Base-by-base conservation (phyloP, 345 rosid species). In the Citrus sp. region DNA sequence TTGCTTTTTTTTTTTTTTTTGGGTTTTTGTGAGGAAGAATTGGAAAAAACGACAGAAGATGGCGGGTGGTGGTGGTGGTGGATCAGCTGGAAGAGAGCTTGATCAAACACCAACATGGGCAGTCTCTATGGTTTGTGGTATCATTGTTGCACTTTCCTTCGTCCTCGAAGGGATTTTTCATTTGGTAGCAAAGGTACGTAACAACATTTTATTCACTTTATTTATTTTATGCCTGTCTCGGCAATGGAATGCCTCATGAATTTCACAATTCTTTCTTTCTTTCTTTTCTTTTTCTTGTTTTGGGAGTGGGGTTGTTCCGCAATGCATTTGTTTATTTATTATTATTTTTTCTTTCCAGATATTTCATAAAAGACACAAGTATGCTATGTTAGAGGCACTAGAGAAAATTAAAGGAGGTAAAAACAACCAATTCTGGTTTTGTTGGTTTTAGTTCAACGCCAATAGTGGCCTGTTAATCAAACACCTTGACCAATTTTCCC, bases 21-120 rank as follows among this genome's bases (percentile, higher is more conserved):
- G 8, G 7, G 22, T 19, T 66, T 35, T n/a, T 35, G 24, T 7
- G 22, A 35, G 1, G 27, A 21, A 35, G 46, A 35, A 66, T 66
- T 66, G 6, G n/a, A 7, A 32, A 35, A 21, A 7, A 24, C 4
- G 27, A 32, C 10, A 28, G 40, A 72, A 71, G 74, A 94, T 90
- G 94, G 92, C 74, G 1, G 92, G 87, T 61, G 93, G 90, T 12
- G 91, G 79, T 34, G 49, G 49, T 42, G 80, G 40, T 54, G 78
- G 74, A 6, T 38, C 30, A 0, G 30, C 77, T 1, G 84, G 85
- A 1, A 91, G 98, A 85, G 89, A 92, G 87, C 97, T 94, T 27
- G 98, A 96, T 80, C 89, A 89, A 82, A 96, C 98, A 2, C 99
- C 99, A 1, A 94, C 98, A 10, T 94, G 99, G 99, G 98, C 99